These are phyloP conservation scores for Linnemannia elongata DNA, from an alignment of 192 early-diverging fungal genomes.

Conservation along the genomic window DNA sequence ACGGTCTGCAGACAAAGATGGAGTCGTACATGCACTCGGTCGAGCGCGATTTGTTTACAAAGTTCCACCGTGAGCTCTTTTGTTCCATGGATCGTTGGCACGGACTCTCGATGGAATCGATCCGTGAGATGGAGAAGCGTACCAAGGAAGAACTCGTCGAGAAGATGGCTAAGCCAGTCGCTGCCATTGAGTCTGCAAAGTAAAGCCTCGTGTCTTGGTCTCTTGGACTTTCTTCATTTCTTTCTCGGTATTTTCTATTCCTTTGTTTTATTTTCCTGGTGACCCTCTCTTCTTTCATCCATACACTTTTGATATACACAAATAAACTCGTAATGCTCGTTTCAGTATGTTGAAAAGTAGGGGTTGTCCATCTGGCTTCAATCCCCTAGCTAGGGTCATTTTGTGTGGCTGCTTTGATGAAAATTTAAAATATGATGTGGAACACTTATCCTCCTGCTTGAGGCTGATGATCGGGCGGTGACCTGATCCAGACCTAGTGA, in stretches of 20 bases:
- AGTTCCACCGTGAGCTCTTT: constrained; percentile 85
- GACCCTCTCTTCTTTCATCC: neutral
- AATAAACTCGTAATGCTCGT: neutral
- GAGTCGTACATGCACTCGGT: constrained; percentile 75
- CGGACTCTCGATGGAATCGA: constrained; percentile 81
- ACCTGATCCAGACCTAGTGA: too few species aligned
- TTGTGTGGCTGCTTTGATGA: too few species aligned
- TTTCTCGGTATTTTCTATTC: neutral
- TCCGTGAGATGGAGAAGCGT: constrained; percentile 75
- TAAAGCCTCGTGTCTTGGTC: neutral
- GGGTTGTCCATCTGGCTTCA: neutral
- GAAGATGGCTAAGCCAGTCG: constrained; percentile 24
- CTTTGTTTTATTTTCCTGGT: neutral
- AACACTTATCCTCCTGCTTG: too few species aligned
- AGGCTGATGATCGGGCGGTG: too few species aligned
- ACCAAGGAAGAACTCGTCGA: constrained; percentile 70
- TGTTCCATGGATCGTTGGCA: constrained; percentile 84
- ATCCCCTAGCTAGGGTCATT: too few species aligned
- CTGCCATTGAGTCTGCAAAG: constrained; percentile 5
- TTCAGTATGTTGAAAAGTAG: neutral
- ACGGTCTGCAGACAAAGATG: constrained; percentile 74
- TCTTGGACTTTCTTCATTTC: neutral
- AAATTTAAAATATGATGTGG: too few species aligned
- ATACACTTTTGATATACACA: neutral
- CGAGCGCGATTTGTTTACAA: constrained; percentile 66